phyloP scores from a whole-genome alignment of 768 basidiomycete genomes.

The Trametes maxima region DNA sequence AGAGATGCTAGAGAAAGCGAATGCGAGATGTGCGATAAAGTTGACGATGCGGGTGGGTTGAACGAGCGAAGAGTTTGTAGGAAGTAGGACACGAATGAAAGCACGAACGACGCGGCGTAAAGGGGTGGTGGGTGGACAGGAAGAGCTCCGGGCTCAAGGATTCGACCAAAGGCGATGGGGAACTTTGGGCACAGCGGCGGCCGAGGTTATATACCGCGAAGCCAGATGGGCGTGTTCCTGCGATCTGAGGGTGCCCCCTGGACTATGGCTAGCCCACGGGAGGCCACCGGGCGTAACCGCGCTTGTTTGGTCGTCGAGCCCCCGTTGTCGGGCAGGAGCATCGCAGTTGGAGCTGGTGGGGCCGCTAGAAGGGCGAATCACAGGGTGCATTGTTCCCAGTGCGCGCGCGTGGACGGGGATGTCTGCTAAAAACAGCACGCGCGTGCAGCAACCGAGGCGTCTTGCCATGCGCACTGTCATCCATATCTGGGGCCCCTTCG shows the following conservation, averaged over 20 bases:
- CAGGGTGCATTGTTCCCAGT: constrained; percentile 6
- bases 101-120: constrained; percentile 5
- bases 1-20: not conserved
- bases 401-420: not conserved
- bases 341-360: constrained; percentile 22
- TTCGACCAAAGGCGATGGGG: constrained; percentile 19
- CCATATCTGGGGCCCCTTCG: not conserved
- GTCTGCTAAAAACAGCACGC: not conserved
- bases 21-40: not conserved
- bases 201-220: constrained; percentile 10
- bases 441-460: not conserved
- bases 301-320: not conserved
- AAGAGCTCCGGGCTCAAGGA: constrained; percentile 25
- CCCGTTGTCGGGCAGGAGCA: constrained; percentile 21
- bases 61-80: constrained; percentile 1
- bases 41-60: not conserved
- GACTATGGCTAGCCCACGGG: not conserved
- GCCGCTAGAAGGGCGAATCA: constrained; percentile 12
- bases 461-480: not conserved
- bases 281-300: not conserved
- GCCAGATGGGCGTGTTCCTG: not conserved
- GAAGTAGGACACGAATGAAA: constrained; percentile 3
- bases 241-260: constrained; percentile 1
- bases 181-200: not conserved
- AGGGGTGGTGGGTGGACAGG: not conserved